Conservation (phyloP, 768 basidiomycete species). For the Tephrocybe sp. region DNA sequence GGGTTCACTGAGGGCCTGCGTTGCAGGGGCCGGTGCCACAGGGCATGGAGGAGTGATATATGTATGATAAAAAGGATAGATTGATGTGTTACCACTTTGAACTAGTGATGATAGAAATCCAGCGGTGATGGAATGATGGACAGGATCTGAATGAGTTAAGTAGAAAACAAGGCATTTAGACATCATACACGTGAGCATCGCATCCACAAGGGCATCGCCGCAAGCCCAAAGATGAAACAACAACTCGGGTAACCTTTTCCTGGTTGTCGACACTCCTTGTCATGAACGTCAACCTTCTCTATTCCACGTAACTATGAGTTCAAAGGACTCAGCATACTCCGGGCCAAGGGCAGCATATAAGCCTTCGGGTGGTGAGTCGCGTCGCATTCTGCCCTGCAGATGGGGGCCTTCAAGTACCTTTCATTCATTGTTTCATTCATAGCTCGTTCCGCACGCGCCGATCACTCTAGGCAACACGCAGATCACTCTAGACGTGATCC, state of each 20-base stretch:
- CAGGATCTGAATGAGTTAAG: too few species aligned
- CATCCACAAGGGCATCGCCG: not conserved
- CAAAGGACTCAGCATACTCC: constrained; percentile 12
- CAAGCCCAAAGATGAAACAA: constrained; percentile 17
- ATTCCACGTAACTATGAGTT: constrained; percentile 13
- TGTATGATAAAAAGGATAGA: too few species aligned
- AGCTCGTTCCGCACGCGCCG: constrained; percentile 11
- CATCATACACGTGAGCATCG: constrained; percentile 5
- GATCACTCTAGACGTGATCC: constrained; percentile 13
- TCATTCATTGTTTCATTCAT: constrained; percentile 9
- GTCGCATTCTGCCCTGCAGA: not conserved
- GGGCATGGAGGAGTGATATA: not conserved
- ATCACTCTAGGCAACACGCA: constrained; percentile 10
- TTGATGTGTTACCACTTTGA: too few species aligned
- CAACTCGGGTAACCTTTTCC: constrained; percentile 1
- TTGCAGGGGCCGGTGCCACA: not conserved
- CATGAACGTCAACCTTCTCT: constrained; percentile 11
- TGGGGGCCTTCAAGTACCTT: constrained; percentile 6
- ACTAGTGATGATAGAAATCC: not conserved
- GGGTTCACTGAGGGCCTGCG: not conserved
- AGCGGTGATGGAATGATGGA: not conserved
- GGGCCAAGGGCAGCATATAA: constrained; percentile 15
- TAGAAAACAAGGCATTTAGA: constrained; percentile 1
- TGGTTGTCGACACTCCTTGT: not conserved
- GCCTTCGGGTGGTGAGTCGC: constrained; percentile 7